Base-by-base conservation (phyloP, 2,329 filamentous ascomycete genomes). In the Alternaria triticina region DNA sequence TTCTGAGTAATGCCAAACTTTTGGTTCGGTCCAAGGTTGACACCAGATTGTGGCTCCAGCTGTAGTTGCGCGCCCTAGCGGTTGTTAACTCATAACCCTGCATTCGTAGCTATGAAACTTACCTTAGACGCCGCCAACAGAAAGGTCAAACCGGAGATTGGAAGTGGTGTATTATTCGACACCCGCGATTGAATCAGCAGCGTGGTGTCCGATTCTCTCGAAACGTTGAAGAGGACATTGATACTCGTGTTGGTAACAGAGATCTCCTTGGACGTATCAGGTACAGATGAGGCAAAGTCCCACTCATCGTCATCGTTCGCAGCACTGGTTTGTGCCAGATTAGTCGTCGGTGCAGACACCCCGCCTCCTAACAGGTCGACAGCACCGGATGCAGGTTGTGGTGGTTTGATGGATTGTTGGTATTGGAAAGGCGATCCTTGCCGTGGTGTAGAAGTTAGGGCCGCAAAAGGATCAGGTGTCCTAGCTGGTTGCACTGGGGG, bases 251-350 rank as follows among this genome's bases (percentile, higher is more conserved):
- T 89, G 74, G 88, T 89, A 46, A 97, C 88, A 4, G 85, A 86
- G 20, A 91, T 83, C 51, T 88, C 87, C 68, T 92, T 88, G 54
- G 90, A 88, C 33, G 88, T 85, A 64, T 88, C 85, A 4, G 95
- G 95, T 13, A 97, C 85, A 0, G 95, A 90, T 0, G 95, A 98
- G 4, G 92, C 89, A 78, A 98, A 98, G 23, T 89, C 91, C 94
- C 95, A 98, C 75, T 98, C 95, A 68, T 98, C 95, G 54, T 97
- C 95, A 69, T 97, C 95, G 57, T 97, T 94, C 49, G 92, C 88
- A 54, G 77, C 68, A 45, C 61, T 76, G 46, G 66, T 74, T 55
- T 75, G 74, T 33, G 74, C 67, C 11, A 74, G 55, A 22, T 62
- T 76, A 13, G 75, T 74, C 11, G 70, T 65, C 8, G 75, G 73